These are phyloP conservation scores for Cercospora sp. DNA, from an alignment of 2,329 filamentous ascomycete genomes.

Conservation along the genomic window DNA sequence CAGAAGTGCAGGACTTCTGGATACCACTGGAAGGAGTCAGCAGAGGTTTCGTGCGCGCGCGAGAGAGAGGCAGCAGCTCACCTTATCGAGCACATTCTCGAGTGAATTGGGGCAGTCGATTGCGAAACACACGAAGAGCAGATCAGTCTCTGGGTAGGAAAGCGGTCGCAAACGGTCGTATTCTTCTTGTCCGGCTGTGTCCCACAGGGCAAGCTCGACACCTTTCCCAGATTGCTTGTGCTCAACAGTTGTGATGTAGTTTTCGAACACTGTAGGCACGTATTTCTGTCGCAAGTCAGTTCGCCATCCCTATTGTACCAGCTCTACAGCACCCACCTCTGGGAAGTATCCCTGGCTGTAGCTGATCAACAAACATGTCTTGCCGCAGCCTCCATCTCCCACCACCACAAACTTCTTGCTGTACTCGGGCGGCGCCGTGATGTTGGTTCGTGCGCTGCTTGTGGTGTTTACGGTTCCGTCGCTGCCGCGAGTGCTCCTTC, in stretches of 20 bases:
- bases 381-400: constrained; percentile 95
- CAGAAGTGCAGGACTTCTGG: constrained; percentile 99
- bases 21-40: constrained; percentile 72
- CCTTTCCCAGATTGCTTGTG: constrained; percentile 87
- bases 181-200: constrained; percentile 97
- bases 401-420: constrained; percentile 99
- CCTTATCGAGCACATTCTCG: constrained; percentile 99
- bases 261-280: constrained; percentile 97
- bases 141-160: constrained; percentile 95
- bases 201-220: constrained; percentile 95
- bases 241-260: constrained; percentile 97
- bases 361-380: constrained; percentile 97
- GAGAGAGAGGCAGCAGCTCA: constrained; percentile 45
- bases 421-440: constrained; percentile 87
- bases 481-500: constrained; percentile 58
- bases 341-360: constrained; percentile 99
- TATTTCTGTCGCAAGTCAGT: constrained; percentile 73
- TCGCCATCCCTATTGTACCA: constrained; percentile 8
- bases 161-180: constrained; percentile 94
- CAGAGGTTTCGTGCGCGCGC: background rate
- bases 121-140: constrained; percentile 98
- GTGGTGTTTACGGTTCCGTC: constrained; percentile 86
- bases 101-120: constrained; percentile 98
- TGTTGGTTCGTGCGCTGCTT: constrained; percentile 73
- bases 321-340: constrained; percentile 64